Evolutionary conservation across 257 asterid genomes (phyloP), one percentile per base, ranked within the genome.

Genomic region (Jacaranda mimosifolia): DNA sequence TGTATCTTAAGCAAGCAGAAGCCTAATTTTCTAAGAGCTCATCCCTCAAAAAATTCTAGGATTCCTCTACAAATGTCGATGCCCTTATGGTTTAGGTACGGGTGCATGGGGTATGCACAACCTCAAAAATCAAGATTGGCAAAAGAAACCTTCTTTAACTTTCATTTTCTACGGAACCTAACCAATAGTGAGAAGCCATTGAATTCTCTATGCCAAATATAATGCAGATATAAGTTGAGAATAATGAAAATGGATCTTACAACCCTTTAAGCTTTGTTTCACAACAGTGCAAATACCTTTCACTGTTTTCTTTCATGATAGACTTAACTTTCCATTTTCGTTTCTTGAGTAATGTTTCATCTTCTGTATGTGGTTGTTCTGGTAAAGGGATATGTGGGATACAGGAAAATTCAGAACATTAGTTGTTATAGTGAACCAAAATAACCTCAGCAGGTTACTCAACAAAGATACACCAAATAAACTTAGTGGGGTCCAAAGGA

Each of bases 51-150:
- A 83, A 95, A 95, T 86, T 91, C 99, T 32, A 95, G 87, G 83
- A 93, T 83, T 79, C 99, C 99, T 81, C 99, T 86, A 81, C 98
- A 95, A 67, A 93, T 79, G 79, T 95, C 99, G 14, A 98, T 91
- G 48, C 99, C 99, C 64, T 93, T 87, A 89, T 95, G 99, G 84
- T 95, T 95, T 79, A 95, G 82, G 90, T 95, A 97, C n/a, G 99
- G 98, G 83, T 95, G 99, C 97, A 95, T 93, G 64, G 99, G 99
- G 82, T 95, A 95, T 36, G 98, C 99, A 57, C 98, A 94, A 9
- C 99, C 99, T 35, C 99, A 94, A 51, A 95, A 95, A 89, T 95
- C 99, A 79, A 93, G 78, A 62, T 93, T 95, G 99, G 80, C 93
- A 95, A 84, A 87, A 95, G 83, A 91, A 93, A 42, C 97, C 93